phyloP scores from a whole-genome alignment of 257 asterid genomes.

The Forsythia suspensa region DNA sequence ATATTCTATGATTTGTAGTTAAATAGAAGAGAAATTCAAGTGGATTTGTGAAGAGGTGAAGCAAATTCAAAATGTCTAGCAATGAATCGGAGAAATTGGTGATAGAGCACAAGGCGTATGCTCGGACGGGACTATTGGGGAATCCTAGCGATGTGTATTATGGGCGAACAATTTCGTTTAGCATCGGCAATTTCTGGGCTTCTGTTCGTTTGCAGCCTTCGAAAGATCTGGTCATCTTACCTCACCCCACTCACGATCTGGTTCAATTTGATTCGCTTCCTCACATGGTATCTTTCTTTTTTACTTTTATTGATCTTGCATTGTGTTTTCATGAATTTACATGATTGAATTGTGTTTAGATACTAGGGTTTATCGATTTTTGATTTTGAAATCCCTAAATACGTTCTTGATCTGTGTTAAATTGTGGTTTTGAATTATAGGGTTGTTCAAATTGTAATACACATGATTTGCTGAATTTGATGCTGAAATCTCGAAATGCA shows the following conservation, averaged over 20 bases:
- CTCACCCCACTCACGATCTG: constrained; percentile 74
- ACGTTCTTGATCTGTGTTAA: not conserved
- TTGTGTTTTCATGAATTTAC: not conserved
- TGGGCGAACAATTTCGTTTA: constrained; percentile 71
- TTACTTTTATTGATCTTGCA: not conserved
- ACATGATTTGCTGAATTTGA: not conserved
- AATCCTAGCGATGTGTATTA: constrained; percentile 90
- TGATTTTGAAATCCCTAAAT: too few relatives aligned
- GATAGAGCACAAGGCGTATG: constrained; percentile 73
- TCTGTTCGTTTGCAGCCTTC: constrained; percentile 71
- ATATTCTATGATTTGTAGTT: too few relatives aligned
- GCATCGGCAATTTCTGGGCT: constrained; percentile 78
- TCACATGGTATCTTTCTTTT: constrained; percentile 51
- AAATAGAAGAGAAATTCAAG: not conserved
- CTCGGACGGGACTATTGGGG: constrained; percentile 71
- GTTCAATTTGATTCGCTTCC: constrained; percentile 64
- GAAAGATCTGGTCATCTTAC: constrained; percentile 47
- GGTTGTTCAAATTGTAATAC: too few relatives aligned
- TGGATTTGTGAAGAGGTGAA: not conserved
- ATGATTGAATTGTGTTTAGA: too few relatives aligned
- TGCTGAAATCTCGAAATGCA: not conserved
- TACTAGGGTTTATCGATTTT: too few relatives aligned
- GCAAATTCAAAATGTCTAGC: not conserved
- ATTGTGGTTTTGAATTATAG: not conserved
- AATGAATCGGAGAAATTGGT: not conserved